Conservation (phyloP, 2,329 filamentous ascomycete species). For the Colletotrichum tabaci region DNA sequence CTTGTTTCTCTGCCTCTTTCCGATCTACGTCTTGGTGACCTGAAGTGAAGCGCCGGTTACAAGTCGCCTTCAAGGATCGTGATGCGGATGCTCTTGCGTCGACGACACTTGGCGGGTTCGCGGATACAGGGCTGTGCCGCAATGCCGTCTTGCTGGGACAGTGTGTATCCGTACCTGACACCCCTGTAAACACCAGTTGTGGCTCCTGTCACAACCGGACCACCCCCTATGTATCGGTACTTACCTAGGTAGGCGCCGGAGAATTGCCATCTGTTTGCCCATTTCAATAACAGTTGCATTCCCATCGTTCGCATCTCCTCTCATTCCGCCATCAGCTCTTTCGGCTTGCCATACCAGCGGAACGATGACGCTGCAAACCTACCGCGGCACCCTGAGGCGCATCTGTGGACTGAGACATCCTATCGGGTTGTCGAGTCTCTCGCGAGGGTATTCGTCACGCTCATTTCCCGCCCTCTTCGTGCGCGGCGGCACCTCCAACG, state of each 20-base stretch:
- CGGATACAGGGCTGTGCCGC: neutral
- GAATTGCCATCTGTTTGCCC: too few relatives aligned
- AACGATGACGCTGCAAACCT: neutral
- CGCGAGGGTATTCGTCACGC: neutral
- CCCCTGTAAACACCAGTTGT: neutral
- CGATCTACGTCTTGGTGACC: too few relatives aligned
- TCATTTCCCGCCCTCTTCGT: constrained; percentile 58
- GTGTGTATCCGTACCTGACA: too few relatives aligned
- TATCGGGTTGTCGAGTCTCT: neutral
- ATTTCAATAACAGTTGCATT: too few relatives aligned
- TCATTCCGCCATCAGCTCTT: neutral
- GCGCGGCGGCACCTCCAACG: constrained; percentile 51
- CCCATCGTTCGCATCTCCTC: neutral
- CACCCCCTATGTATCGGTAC: neutral
- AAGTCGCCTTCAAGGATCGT: neutral
- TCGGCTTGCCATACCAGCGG: neutral
- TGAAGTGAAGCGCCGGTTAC: too few relatives aligned
- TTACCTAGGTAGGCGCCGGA: too few relatives aligned
- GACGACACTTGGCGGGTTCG: neutral
- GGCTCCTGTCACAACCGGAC: neutral
- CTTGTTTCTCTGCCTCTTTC: too few relatives aligned
- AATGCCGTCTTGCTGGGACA: too few relatives aligned
- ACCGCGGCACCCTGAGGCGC: neutral
- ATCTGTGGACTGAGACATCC: neutral
- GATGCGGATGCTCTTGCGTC: neutral